Evolutionary conservation across 2,329 filamentous ascomycete genomes (phyloP), one percentile per base, ranked within the genome.

Genomic region (Dissoconium aciculare): DNA sequence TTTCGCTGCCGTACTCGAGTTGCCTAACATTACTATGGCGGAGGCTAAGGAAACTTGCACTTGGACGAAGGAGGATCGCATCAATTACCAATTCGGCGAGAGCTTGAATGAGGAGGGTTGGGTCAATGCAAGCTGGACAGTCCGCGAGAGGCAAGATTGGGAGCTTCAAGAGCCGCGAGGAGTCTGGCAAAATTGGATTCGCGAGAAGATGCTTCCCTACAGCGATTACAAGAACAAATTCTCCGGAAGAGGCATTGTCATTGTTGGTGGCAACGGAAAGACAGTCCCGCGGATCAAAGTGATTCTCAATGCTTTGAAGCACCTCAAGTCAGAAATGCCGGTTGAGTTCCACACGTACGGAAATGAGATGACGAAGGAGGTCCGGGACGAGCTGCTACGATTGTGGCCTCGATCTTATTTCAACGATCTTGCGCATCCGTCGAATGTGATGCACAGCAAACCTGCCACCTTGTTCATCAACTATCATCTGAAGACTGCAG

Each of bases 401-500:
- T 31, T 46, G 9, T 46, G 38, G 27, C 37, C 37, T 1, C 34
- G 32, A 14, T 42, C 48, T 21, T 37, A 34, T 27, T 50, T 51
- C 40, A 52, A 52, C 33, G 49, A 53, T 34, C 40, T 53, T 4
- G 37, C 42, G 4, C 45, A 29, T 46, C 46, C 44, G 48, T 50
- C 32, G 37, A 35, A 37, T 34, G 35, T 34, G 31, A 36, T 35
- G 39, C 35, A 33, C 28, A 23, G 8, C n/a, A 23, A 23, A 23
- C n/a, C n/a, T n/a, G 19, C n/a, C 19, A 8, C 19, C 8, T 23
- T 23, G 19, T 23, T 23, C 19, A 23, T 23, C 19, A 23, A 23
- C 19, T 23, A 23, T n/a, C 19, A 54, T 28, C 41, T 55, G 37
- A 55, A 55, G 39, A 49, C 49, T 6, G 51, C 50, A 2, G 50